Base-by-base conservation (phyloP, 345 rosid species). In the Eucalyptus tenuipes region DNA sequence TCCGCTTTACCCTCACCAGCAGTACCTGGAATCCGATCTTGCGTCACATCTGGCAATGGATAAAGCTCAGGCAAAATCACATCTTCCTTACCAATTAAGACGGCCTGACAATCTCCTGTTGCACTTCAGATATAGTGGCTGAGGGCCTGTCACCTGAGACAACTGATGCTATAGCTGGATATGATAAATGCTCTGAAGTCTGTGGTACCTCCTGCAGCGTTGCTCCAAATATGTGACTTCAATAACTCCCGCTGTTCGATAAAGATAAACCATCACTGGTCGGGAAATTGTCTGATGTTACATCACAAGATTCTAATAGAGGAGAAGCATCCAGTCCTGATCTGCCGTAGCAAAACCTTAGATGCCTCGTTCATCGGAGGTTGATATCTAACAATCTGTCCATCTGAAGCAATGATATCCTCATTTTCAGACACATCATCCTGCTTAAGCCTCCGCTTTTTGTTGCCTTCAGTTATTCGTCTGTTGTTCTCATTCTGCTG, bases 351-450 rank as follows among this genome's bases (percentile, higher is more conserved):
- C 97, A 97, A 92, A 86, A 94, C 94, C 88, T 94, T 93, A 29
- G 95, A 94, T 88, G 96, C 95, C 89, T 96, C 97, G 55, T 95
- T 96, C 95, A 93, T 91, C 85, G 90, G 91, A 89, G 95, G 99
- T 87, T 95, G 95, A 90, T 96, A 98, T 86, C 94, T 98, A 80
- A 95, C 96, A 55, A 98, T 98, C 94, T 94, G 99, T 86, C 99
- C 97, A 92, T 95, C 99, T 61, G 92, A 89, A 90, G 96, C 87
- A 89, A 89, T 44, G 61, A 94, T 85, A 90, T 37, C 66, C 80
- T 96, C 94, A 90, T 91, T 93, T 92, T 93, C 93, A 52, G 88
- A 89, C 85, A 92, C 86, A 89, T 92, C 97, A 18, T 97, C 99
- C 91, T 93, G 95, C 92, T 88, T 93, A 81, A 98, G 95, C 93